These are phyloP conservation scores for Lentinula guzmanii DNA, from an alignment of 768 basidiomycete genomes.

Conservation along the genomic window DNA sequence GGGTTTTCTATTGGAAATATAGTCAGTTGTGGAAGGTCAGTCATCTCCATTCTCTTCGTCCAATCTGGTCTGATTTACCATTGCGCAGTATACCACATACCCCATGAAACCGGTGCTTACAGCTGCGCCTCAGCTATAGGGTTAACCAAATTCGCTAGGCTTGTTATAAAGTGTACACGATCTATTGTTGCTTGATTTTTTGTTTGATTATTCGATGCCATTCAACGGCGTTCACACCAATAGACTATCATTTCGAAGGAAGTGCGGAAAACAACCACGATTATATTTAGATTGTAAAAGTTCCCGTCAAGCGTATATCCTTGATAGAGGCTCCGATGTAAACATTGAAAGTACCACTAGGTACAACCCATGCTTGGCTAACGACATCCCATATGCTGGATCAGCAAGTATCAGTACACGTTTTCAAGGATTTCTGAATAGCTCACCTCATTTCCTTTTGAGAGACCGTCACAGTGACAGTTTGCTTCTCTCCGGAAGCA, in stretches of 20 bases:
- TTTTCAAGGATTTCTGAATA: neutral
- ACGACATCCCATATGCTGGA: conserved; percentile 47
- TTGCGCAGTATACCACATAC: conserved; percentile 7
- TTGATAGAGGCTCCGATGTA: conserved; percentile 47
- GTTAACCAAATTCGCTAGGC: too few relatives aligned
- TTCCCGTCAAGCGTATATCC: conserved; percentile 37
- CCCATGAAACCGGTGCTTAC: conserved; percentile 6
- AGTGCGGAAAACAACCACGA: neutral
- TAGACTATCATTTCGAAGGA: too few relatives aligned
- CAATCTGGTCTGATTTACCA: neutral
- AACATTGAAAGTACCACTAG: conserved; percentile 45
- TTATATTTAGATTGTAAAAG: conserved; percentile 8
- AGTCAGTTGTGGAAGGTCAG: conserved; percentile 7
- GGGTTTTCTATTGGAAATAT: conserved; percentile 11
- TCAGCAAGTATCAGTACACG: neutral
- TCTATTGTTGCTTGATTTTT: too few relatives aligned
- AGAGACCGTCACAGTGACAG: conserved; percentile 30
- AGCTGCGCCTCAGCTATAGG: neutral
- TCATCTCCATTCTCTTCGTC: neutral
- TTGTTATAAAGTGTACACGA: too few relatives aligned
- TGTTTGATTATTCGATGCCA: too few relatives aligned
- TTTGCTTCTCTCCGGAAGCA: conserved; percentile 26
- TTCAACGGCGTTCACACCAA: too few relatives aligned
- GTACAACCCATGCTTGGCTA: conserved; percentile 44
- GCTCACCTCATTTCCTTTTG: conserved; percentile 41